Base-by-base conservation (phyloP, 2,329 filamentous ascomycete genomes). In the Diplocarpon rosae region DNA sequence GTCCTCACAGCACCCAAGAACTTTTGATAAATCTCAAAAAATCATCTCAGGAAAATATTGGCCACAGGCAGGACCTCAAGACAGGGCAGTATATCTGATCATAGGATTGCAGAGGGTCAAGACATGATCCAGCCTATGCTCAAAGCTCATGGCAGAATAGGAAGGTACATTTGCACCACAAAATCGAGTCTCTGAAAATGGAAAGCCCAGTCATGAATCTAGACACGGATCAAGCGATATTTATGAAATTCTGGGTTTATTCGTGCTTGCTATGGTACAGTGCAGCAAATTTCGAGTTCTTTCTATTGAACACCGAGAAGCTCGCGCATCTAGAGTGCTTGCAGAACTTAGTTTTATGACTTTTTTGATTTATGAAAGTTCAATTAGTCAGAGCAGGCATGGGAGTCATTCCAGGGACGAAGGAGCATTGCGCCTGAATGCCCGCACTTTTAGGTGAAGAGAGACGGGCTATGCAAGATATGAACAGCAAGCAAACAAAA, bases 401-500 rank as follows among this genome's bases (percentile, higher is more conserved):
- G 28, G 9, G 30, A 12, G 39, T 30, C 31, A 41, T 17, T 27
- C 34, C 30, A 30, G 28, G 14, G 29, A 37, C 24, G 17, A 27
- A 37, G 20, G 29, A 31, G 40, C 24, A 42, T 14, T 15, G 31
- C 12, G 41, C 16, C 29, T n/a, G 14, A 15, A 37, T 43, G 33
- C 41, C 34, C 14, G 41, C 24, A 32, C 34, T 37, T 43, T 37
- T 32, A 28, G 43, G 27, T 30, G 44, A 38, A 39, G 6, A 28
- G 16, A 33, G 46, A 48, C 47, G 46, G 43, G 52, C 50, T 54
- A 52, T 54, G 53, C 53, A 50, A 48, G 48, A 54, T 53, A 56
- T 51, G 37, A 48, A 55, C 55, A 60, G 51, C 52, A 49, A 54
- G 53, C 51, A 54, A 56, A 48, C 49, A 53, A 52, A 52, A 49